A percentile compares a stretch with the other conserved stretches of the same genome.
Conservation (phyloP, 2,329 filamentous ascomycete genomes). For the Cladosporium sp. region DNA sequence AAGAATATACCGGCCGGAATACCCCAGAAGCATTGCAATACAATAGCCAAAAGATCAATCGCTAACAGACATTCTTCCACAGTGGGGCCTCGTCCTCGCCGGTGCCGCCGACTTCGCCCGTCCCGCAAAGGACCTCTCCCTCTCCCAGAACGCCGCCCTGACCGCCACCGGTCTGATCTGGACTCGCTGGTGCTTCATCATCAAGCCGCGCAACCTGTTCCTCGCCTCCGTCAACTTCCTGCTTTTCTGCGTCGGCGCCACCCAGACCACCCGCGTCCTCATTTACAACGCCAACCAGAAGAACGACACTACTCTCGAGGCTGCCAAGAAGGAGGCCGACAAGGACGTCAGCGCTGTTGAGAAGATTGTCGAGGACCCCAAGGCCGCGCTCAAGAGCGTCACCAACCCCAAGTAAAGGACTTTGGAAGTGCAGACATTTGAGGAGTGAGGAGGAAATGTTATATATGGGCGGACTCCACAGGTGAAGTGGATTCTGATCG, state of each 20-base stretch:
- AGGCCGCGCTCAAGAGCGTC: conserved; percentile 20
- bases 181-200: conserved; percentile 98
- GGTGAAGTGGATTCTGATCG: not conserved
- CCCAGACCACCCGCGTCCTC: conserved; percentile 78
- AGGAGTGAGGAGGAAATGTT: conserved; percentile 3
- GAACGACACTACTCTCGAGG: conserved; percentile 48
- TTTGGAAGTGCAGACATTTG: not conserved
- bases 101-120: conserved; percentile 89
- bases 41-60: not conserved
- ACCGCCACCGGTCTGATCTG: conserved; percentile 92
- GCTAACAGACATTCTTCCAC: conserved; percentile 21
- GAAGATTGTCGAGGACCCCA: conserved; percentile 38
- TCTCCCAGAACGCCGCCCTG: conserved; percentile 88
- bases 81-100: conserved; percentile 92
- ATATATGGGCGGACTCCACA: conserved; percentile 6
- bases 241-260: conserved; percentile 81
- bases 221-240: conserved; percentile 98
- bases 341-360: conserved; percentile 35
- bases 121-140: conserved; percentile 86
- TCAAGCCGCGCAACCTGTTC: conserved; percentile 88
- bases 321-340: conserved; percentile 39
- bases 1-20: not conserved
- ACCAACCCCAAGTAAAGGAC: conserved; percentile 19
- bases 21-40: not conserved
- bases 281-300: conserved; percentile 64